Percentiles rank a stretch among this genome's conserved stretches.
These are phyloP conservation scores for Vaccinium vitisidaea DNA, from an alignment of 148 eudicot species.

Conservation along the genomic window DNA sequence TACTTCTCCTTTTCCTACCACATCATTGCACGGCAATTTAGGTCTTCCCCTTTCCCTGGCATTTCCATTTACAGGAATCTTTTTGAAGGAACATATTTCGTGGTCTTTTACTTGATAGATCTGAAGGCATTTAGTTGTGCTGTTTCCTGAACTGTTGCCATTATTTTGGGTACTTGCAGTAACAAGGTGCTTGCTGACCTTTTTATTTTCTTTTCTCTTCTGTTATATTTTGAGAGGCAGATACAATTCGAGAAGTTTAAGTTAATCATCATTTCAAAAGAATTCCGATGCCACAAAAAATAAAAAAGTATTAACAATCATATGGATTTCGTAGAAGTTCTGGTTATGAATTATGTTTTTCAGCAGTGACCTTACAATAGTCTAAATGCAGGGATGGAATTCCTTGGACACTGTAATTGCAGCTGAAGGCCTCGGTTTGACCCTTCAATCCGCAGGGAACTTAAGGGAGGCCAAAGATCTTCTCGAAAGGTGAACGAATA, in stretches of 20 bases:
- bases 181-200: background rate
- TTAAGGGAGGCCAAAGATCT: constrained; percentile 70
- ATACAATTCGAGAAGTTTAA: background rate
- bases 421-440: constrained; percentile 76
- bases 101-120: background rate
- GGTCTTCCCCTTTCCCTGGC: background rate
- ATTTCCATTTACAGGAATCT: background rate
- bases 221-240: background rate
- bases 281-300: background rate
- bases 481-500: constrained; percentile 50
- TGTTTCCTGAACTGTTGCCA: background rate
- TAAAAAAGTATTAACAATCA: background rate
- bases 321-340: background rate
- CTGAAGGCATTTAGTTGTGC: background rate
- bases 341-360: background rate
- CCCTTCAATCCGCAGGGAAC: constrained; percentile 64
- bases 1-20: background rate
- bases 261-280: background rate
- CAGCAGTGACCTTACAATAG: background rate
- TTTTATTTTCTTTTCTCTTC: background rate
- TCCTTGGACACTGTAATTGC: constrained; percentile 75
- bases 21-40: background rate
- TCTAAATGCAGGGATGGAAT: constrained; percentile 68
- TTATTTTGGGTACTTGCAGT: background rate
- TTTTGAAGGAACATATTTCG: background rate